A percentile compares a stretch with the other conserved stretches of the same genome.
Evolutionary conservation across 23 red algal genomes (phyloP).

Genomic region (Agarophyton chilense): DNA sequence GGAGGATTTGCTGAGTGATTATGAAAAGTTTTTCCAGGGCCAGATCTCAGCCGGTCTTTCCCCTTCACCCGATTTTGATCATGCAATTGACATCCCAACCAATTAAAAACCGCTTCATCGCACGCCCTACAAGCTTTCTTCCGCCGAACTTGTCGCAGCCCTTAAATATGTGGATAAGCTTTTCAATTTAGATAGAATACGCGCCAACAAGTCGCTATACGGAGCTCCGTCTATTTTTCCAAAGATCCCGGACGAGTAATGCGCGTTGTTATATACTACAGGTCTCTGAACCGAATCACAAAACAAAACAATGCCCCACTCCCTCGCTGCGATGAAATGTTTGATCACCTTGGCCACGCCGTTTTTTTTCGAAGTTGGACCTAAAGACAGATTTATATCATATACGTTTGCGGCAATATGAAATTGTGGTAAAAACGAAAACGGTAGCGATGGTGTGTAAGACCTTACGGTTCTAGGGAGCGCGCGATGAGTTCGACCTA

Average conservation of each 20-base stretch:
- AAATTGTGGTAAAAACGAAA: too few species aligned
- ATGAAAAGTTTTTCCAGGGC: not conserved
- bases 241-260: not conserved
- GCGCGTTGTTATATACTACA: not conserved
- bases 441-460: too few species aligned
- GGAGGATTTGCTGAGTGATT: not conserved
- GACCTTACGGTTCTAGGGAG: too few species aligned
- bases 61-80: not conserved
- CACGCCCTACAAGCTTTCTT: not conserved
- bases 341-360: conserved; percentile 1
- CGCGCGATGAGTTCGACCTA: too few species aligned
- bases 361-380: conserved; percentile 4
- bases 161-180: not conserved
- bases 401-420: not conserved
- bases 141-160: not conserved
- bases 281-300: not conserved
- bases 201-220: not conserved
- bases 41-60: not conserved
- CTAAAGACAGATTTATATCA: conserved; percentile 10
- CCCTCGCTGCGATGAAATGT: conserved; percentile 6
- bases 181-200: not conserved
- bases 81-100: not conserved
- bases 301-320: not conserved
- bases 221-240: not conserved
- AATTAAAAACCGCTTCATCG: not conserved